phyloP scores from a whole-genome alignment of 2,329 filamentous ascomycete genomes.

The Cladosporium halotolerans region DNA sequence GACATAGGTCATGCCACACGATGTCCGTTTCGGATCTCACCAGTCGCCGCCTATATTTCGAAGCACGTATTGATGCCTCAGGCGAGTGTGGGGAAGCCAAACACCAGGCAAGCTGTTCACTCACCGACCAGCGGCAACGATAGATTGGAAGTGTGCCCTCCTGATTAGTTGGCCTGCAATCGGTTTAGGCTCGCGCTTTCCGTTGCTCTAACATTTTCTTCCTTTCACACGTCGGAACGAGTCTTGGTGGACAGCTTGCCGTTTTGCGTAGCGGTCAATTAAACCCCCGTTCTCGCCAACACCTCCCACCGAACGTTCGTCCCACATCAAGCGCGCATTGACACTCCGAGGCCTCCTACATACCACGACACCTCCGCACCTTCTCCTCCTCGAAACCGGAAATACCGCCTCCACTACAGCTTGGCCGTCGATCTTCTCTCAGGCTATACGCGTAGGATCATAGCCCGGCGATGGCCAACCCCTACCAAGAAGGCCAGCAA shows the following conservation, averaged over 20 bases:
- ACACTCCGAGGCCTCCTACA: constrained; percentile 4
- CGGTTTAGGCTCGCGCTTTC: too few species aligned
- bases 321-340: neutral
- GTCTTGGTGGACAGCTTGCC: too few species aligned
- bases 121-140: neutral
- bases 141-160: too few species aligned
- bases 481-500: constrained; percentile 12
- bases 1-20: neutral
- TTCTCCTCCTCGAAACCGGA: neutral
- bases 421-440: neutral
- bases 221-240: too few species aligned
- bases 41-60: too few species aligned
- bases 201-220: too few species aligned
- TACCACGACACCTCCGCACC: neutral
- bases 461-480: constrained; percentile 6
- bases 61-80: neutral
- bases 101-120: neutral
- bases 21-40: too few species aligned
- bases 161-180: too few species aligned
- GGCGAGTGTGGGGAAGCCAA: neutral
- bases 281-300: too few species aligned
- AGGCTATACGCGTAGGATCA: too few species aligned
- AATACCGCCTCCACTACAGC: neutral
- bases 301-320: neutral
- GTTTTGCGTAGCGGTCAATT: too few species aligned